Conservation (phyloP, 768 basidiomycete genomes). For the Cantharellus cinnabarinus region DNA sequence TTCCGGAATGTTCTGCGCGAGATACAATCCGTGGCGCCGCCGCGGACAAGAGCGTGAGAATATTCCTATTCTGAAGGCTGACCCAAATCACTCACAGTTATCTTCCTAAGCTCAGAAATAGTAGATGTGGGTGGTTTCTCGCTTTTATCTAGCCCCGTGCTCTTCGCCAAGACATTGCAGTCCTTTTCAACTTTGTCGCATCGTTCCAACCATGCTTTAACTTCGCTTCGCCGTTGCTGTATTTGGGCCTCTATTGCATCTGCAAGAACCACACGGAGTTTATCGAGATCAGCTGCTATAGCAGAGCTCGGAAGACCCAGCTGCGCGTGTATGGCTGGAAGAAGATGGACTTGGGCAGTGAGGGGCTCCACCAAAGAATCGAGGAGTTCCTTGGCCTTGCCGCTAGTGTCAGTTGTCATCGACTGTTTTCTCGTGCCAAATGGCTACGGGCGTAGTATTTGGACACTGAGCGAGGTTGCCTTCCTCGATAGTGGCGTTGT, state of each 20-base stretch:
- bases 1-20: slow-evolving; percentile 32
- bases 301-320: slow-evolving; percentile 65
- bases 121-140: slow-evolving; percentile 29
- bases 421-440: too few species aligned
- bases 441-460: too few species aligned
- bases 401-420: not conserved
- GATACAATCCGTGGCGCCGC: too few species aligned
- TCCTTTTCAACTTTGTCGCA: slow-evolving; percentile 41
- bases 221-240: slow-evolving; percentile 45
- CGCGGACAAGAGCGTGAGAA: not conserved
- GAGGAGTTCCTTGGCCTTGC: slow-evolving; percentile 25
- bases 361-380: slow-evolving; percentile 61
- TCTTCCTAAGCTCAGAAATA: slow-evolving; percentile 40
- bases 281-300: slow-evolving; percentile 57
- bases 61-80: not conserved
- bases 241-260: slow-evolving; percentile 60
- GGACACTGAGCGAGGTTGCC: too few species aligned
- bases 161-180: slow-evolving; percentile 44
- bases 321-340: slow-evolving; percentile 65
- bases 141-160: slow-evolving; percentile 53
- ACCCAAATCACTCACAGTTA: slow-evolving; percentile 23
- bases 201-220: slow-evolving; percentile 48
- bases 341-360: slow-evolving; percentile 58
- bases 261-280: slow-evolving; percentile 54
- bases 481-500: too few species aligned